phyloP scores from a whole-genome alignment of 2,329 filamentous ascomycete species.

The Colletotrichum melonis region DNA sequence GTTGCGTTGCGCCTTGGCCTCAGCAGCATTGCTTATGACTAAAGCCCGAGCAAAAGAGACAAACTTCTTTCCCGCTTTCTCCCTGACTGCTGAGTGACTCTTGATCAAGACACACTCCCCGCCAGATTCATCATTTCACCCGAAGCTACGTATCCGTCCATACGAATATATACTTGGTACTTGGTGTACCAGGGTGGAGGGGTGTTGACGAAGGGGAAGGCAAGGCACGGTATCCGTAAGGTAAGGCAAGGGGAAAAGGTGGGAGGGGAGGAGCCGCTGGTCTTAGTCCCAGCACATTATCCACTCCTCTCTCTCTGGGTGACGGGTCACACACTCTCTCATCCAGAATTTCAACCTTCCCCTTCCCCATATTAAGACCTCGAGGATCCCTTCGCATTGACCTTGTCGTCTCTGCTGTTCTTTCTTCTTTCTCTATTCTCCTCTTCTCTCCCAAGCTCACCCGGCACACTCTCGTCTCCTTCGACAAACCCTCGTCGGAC shows the following conservation, averaged over 20 bases:
- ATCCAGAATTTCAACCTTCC: constrained; percentile 26
- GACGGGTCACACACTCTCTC: background rate
- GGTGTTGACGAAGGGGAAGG: background rate
- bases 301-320: constrained; percentile 13
- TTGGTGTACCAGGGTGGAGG: background rate
- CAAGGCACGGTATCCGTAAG: background rate
- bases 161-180: background rate
- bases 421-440: background rate
- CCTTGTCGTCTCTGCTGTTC: constrained; percentile 1
- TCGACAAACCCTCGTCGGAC: background rate
- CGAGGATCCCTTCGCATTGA: constrained; percentile 32
- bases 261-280: constrained; percentile 20
- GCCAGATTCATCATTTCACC: constrained; percentile 8
- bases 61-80: constrained; percentile 7
- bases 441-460: background rate
- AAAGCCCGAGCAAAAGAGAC: constrained; percentile 12
- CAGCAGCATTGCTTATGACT: constrained; percentile 27
- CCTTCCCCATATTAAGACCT: constrained; percentile 35
- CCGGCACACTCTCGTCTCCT: background rate
- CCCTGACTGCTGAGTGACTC: background rate
- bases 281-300: constrained; percentile 20
- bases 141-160: background rate
- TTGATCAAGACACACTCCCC: background rate
- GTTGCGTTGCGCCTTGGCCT: constrained; percentile 20
- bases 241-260: background rate